Base-by-base conservation (phyloP, 106 monocot species). In the Dioscorea dumetorum region DNA sequence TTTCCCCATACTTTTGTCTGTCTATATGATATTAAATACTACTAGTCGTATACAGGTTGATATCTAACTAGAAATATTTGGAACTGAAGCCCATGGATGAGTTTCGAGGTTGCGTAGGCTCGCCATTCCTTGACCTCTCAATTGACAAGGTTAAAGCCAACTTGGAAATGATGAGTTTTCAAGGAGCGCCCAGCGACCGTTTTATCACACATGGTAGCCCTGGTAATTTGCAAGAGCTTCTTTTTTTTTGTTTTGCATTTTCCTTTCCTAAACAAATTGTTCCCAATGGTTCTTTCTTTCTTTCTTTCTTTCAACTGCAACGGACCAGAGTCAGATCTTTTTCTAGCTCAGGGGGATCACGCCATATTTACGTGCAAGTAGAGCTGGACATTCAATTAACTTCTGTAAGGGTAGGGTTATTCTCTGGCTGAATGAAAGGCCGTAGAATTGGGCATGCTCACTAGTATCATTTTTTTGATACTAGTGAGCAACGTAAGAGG, bases 91-190 rank as follows among this genome's bases (percentile, higher is more conserved):
- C 62, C 21, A 70, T 34, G 19, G 83, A 75, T 54, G 75, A 72
- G 18, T 57, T 66, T 62, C 71, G 50, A 48, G 73, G 52, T 65
- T 80, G 79, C 28, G 54, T 48, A 35, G 85, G 65, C 12, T 83
- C 73, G 22, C 73, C 77, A 33, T 57, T 67, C 13, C 11, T 64
- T 57, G 77, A 77, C 24, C 60, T 50, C 19, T 73, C 84, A 32
- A 83, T 85, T 48, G 88, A 88, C 54, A 83, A 81, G 56, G 73
- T 74, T 18, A 72, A 82, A 66, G 73, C 64, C 22, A 70, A 79
- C 49, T 48, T 79, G 22, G 64, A 64, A 57, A 81, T 63, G n/a
- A 57, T 74, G 63, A 75, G 78, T 17, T 66, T 73, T 17, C 73
- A 74, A 66, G 75, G 75, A 65, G 62, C 49, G 0, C 18, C 23